Percentiles rank a stretch among this genome's conserved stretches.
These are phyloP conservation scores for Pleomassaria siparia DNA, from an alignment of 2,329 filamentous ascomycete genomes.

Conservation along the genomic window DNA sequence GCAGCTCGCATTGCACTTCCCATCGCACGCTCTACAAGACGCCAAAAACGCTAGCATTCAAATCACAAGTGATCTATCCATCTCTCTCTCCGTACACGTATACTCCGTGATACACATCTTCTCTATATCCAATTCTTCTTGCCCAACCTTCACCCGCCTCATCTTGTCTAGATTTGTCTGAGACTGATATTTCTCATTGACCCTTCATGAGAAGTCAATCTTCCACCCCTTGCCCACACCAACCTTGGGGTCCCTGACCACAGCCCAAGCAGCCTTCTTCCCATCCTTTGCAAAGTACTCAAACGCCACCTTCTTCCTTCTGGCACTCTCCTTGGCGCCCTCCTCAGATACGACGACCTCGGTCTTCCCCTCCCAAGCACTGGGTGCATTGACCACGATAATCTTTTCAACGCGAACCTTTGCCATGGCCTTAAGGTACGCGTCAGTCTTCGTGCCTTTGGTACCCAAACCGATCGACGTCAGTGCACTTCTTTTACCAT, in stretches of 20 bases:
- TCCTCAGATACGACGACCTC: conserved; percentile 67
- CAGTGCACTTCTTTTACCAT: conserved; percentile 58
- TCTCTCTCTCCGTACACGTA: neutral
- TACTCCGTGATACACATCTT: neutral
- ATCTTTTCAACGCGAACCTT: conserved; percentile 81
- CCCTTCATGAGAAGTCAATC: conserved; percentile 51
- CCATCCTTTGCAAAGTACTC: conserved; percentile 59
- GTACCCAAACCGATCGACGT: conserved; percentile 55
- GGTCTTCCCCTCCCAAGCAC: conserved; percentile 67
- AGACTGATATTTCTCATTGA: neutral
- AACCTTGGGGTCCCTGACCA: conserved; percentile 65
- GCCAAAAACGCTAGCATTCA: neutral
- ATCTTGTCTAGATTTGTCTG: neutral
- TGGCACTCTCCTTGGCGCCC: conserved; percentile 47
- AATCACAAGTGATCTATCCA: neutral
- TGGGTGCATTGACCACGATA: conserved; percentile 77
- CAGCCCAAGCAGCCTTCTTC: conserved; percentile 62
- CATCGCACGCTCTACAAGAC: neutral
- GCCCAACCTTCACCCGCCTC: neutral
- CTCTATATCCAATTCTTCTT: neutral
- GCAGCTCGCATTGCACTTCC: too few species aligned
- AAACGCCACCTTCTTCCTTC: conserved; percentile 54
- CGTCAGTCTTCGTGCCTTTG: conserved; percentile 65
- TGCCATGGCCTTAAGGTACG: conserved; percentile 78
- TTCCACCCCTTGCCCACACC: conserved; percentile 66